Evolutionary conservation across 2,329 filamentous ascomycete species (phyloP), one percentile per base, ranked within the genome.

Genomic region (Zarea fungicola): DNA sequence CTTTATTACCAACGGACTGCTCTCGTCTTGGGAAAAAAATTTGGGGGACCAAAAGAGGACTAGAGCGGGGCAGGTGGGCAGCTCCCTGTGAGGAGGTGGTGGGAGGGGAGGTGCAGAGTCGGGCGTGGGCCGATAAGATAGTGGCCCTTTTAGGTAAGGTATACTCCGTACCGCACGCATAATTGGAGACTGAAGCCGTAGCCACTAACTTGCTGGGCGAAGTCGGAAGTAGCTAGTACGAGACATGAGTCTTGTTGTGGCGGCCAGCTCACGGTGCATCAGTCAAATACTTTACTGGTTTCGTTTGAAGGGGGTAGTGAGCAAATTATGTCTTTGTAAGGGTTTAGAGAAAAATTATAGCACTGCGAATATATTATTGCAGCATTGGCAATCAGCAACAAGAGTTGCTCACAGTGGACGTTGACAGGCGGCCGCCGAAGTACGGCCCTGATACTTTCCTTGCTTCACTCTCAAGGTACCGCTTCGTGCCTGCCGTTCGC

Each of bases 51-150:
- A 32, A 36, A 36, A 22, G 19, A 10, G 22, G 26, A n/a, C 35
- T 21, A 39, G 36, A 32, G 48, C 34, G 42, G 48, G 48, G 48
- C 42, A 40, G 48, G 14, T 10, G 8, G 34, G 11, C 16, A 14
- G 28, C 8, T 14, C 28, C 28, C 8, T 29, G 7, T 8, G 28
- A 29, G 28, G 8, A 8, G 28, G 14, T 23, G 28, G 18, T 22
- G 26, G n/a, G 26, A 40, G 16, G 43, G 18, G 11, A 18, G 14
- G n/a, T 25, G 37, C 5, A 4, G 37, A n/a, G n/a, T n/a, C n/a
- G n/a, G n/a, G n/a, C n/a, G n/a, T n/a, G n/a, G 14, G 25, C 25
- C 21, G 46, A 48, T 48, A 42, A 48, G 37, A 48, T 42, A 48
- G 46, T n/a, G 11, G 23, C 13, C 14, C 13, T 7, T 29, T 29